These are phyloP conservation scores for Aspergillus quadricinctus DNA, from an alignment of 2,329 filamentous ascomycete species.

Conservation along the genomic window DNA sequence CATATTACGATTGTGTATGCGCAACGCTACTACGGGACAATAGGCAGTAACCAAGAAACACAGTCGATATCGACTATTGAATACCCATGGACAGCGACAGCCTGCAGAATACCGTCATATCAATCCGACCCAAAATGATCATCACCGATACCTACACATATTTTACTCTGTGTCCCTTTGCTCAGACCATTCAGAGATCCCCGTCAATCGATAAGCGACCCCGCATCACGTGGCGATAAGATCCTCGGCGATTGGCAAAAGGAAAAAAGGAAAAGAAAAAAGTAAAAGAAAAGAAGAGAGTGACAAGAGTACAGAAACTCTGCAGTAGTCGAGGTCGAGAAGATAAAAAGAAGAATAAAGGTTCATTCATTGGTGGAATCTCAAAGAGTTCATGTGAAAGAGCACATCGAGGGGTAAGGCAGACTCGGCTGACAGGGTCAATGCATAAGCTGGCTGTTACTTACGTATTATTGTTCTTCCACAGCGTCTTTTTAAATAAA, in stretches of 20 bases:
- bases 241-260: slow-evolving; percentile 2
- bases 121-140: background rate
- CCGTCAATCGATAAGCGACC: slow-evolving; percentile 12
- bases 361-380: too few relatives aligned
- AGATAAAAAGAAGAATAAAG: too few relatives aligned
- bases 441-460: background rate
- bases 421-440: background rate
- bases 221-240: slow-evolving; percentile 21
- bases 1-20: background rate
- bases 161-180: background rate
- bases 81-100: background rate
- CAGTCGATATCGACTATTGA: background rate
- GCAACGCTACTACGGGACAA: background rate
- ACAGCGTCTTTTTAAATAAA: background rate
- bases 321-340: too few relatives aligned
- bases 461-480: background rate
- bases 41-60: background rate
- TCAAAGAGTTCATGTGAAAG: background rate
- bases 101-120: background rate
- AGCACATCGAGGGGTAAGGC: background rate
- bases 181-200: background rate
- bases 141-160: background rate
- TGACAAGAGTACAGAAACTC: background rate
- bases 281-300: background rate
- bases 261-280: background rate